phyloP scores from a whole-genome alignment of 306 rosid species.

The Glycine tomentella region DNA sequence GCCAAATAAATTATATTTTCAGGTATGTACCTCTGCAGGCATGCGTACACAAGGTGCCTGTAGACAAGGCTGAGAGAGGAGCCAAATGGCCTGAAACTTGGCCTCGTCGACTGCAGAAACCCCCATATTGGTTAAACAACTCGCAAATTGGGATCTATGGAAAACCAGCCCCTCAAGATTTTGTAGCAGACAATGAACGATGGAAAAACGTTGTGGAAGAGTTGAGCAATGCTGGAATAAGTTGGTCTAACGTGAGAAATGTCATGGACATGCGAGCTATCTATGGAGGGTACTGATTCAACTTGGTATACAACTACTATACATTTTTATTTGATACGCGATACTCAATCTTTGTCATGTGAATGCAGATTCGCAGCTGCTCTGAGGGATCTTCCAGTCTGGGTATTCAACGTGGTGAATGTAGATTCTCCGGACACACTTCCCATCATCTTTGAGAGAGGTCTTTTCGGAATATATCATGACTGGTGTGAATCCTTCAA shows the following conservation, averaged over 20 bases:
- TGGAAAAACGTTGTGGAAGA: conserved; percentile 77
- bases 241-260: conserved; percentile 81
- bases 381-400: conserved; percentile 72
- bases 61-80: conserved; percentile 65
- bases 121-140: conserved; percentile 89
- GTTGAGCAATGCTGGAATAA: conserved; percentile 73
- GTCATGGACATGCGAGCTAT: conserved; percentile 95
- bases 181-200: conserved; percentile 72
- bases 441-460: conserved; percentile 87
- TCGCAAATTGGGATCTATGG: conserved; percentile 85
- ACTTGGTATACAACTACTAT: conserved; percentile 21
- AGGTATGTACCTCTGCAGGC: conserved; percentile 92
- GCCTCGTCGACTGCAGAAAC: conserved; percentile 70
- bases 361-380: conserved; percentile 88
- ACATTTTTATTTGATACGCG: conserved; percentile 22
- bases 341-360: background rate
- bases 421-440: conserved; percentile 86
- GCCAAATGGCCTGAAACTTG: conserved; percentile 77
- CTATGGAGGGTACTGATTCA: conserved; percentile 79
- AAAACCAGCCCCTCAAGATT: conserved; percentile 89
- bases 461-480: conserved; percentile 94
- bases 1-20: conserved; percentile 27
- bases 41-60: conserved; percentile 81
- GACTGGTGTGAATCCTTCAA: conserved; percentile 98
- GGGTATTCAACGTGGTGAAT: conserved; percentile 93